These are phyloP conservation scores for Talaromyces sp. DNA, from an alignment of 2,329 filamentous ascomycete species.

Conservation along the genomic window DNA sequence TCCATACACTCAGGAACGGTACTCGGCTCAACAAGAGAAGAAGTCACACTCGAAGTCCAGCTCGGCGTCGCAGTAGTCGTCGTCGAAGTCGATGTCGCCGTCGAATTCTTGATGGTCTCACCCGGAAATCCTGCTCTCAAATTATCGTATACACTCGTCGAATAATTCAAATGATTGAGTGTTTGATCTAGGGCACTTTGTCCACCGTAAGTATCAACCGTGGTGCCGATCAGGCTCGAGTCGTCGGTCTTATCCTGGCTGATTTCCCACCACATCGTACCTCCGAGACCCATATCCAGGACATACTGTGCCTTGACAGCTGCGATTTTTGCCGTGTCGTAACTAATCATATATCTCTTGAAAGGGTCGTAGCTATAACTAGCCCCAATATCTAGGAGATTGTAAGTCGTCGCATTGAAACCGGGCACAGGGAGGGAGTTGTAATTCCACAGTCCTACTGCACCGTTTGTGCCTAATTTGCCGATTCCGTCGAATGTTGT, in stretches of 20 bases:
- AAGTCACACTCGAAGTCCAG: neutral
- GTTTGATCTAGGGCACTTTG: slow-evolving; percentile 40
- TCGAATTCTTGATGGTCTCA: neutral
- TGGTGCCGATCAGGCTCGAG: slow-evolving; percentile 4
- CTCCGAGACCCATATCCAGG: slow-evolving; percentile 60
- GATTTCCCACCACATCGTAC: slow-evolving; percentile 90
- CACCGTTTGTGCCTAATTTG: slow-evolving; percentile 34
- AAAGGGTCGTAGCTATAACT: slow-evolving; percentile 68
- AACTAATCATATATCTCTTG: slow-evolving; percentile 65
- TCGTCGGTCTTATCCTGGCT: slow-evolving; percentile 58
- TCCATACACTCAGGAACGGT: slow-evolving; percentile 6
- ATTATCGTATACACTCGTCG: slow-evolving; percentile 53
- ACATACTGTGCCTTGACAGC: slow-evolving; percentile 59
- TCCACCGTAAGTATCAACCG: slow-evolving; percentile 27
- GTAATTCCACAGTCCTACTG: slow-evolving; percentile 69
- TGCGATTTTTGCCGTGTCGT: slow-evolving; percentile 64
- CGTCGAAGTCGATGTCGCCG: neutral
- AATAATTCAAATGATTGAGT: slow-evolving; percentile 50
- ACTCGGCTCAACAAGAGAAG: neutral
- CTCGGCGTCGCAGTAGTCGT: neutral
- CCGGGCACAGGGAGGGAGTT: slow-evolving; percentile 74
- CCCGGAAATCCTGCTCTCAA: slow-evolving; percentile 25
- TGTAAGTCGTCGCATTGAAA: slow-evolving; percentile 39
- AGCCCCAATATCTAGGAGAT: slow-evolving; percentile 14
- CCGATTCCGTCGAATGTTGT: slow-evolving; percentile 13